phyloP scores from a whole-genome alignment of 345 rosid species.

The Leavenworthia alabamica region DNA sequence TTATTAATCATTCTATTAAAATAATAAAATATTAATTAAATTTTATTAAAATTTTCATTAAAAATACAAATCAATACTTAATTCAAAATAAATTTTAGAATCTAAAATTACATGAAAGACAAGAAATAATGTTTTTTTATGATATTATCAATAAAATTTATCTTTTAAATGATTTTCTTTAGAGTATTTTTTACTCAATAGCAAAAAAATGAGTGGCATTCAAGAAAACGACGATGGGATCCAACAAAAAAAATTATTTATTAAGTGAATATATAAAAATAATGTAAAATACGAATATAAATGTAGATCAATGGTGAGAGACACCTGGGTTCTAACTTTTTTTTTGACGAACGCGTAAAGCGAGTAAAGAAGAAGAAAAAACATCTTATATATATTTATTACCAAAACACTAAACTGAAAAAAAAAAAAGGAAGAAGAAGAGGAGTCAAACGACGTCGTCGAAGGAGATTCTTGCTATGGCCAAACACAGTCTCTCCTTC shows the following conservation, averaged over 20 bases:
- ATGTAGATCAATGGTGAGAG: neutral
- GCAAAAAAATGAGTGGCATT: neutral
- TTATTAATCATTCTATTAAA: no score
- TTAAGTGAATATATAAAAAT: neutral
- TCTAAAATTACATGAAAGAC: no score
- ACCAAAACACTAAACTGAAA: neutral
- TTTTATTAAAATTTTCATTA: no score
- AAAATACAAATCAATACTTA: no score
- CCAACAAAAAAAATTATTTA: neutral
- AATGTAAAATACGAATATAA: neutral
- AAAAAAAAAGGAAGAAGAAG: neutral
- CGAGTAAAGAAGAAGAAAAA: no score
- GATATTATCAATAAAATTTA: no score
- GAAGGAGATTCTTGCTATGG: slow-evolving; percentile 24
- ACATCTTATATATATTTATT: neutral
- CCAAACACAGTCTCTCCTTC: slow-evolving; percentile 18
- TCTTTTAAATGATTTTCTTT: neutral
- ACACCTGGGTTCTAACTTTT: neutral
- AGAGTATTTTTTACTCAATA: neutral
- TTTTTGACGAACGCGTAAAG: slow-evolving; percentile 5
- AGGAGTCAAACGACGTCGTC: slow-evolving; percentile 11
- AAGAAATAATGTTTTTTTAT: no score
- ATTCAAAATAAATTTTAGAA: no score
- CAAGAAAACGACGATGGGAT: neutral
- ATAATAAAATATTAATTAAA: no score